A percentile compares a stretch with the other conserved stretches of the same genome.
Conservation (phyloP, 495 filamentous ascomycete genomes). For the Wilcoxina mikolae region DNA sequence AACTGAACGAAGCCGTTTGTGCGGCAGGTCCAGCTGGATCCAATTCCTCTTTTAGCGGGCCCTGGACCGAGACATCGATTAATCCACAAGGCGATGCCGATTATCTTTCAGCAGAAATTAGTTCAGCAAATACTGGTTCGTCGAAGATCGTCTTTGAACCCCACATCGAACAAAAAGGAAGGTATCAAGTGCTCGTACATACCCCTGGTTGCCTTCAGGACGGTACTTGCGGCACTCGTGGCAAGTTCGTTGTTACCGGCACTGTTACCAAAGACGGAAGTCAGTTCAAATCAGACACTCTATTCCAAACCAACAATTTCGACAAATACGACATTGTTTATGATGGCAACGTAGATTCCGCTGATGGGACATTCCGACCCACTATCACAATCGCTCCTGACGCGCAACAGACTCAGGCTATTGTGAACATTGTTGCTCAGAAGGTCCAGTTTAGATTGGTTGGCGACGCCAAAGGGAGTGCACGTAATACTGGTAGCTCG, state of each 20-base stretch:
- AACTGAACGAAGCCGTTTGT: conserved; percentile 80
- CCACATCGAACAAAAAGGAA: conserved; percentile 74
- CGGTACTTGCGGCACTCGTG: conserved; percentile 56
- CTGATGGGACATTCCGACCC: conserved; percentile 58
- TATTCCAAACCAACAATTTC: conserved; percentile 81
- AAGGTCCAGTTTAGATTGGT: conserved; percentile 62
- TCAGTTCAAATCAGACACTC: conserved; percentile 32
- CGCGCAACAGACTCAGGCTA: conserved; percentile 42
- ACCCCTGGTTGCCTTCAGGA: conserved; percentile 83
- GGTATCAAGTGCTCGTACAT: conserved; percentile 75
- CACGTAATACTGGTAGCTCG: conserved; percentile 1
- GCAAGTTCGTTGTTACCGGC: conserved; percentile 65
- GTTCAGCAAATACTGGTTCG: conserved; percentile 37
- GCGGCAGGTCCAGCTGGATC: conserved; percentile 50
- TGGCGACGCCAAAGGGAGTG: conserved; percentile 41
- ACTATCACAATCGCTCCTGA: conserved; percentile 62
- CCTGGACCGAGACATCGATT: conserved; percentile 40
- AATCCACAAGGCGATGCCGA: conserved; percentile 41
- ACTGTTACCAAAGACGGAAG: conserved; percentile 31
- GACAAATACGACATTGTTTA: conserved; percentile 93
- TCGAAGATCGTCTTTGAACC: conserved; percentile 50
- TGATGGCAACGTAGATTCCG: conserved; percentile 65
- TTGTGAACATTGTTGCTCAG: conserved; percentile 71
- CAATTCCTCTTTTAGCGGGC: conserved; percentile 49
- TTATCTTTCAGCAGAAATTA: conserved; percentile 47